These are phyloP conservation scores for Ajuga chamaepitys DNA, from an alignment of 257 asterid species.

Conservation along the genomic window DNA sequence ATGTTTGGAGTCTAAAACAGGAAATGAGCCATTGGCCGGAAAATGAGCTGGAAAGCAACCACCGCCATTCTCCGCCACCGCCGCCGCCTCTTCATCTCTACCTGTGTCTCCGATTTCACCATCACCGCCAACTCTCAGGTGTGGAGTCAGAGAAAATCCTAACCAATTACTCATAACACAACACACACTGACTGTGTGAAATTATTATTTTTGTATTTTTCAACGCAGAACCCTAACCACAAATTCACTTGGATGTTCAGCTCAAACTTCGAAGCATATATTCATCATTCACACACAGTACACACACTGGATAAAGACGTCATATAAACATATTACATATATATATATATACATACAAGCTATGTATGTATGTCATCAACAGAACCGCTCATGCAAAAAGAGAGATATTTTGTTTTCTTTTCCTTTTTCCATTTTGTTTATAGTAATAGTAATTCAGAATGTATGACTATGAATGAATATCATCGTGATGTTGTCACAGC, in stretches of 20 bases:
- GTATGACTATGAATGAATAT: slow-evolving; percentile 30
- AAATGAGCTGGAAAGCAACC: slow-evolving; percentile 8
- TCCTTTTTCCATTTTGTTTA: neutral
- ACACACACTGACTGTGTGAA: neutral
- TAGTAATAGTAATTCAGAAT: slow-evolving; percentile 16
- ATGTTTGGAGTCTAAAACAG: slow-evolving; percentile 22
- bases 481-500: slow-evolving; percentile 21
- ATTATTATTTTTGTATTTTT: neutral
- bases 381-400: slow-evolving; percentile 17
- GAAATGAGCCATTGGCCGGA: slow-evolving; percentile 25
- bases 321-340: neutral
- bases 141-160: slow-evolving; percentile 65
- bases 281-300: neutral
- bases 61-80: neutral
- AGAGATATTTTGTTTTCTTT: neutral
- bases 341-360: neutral
- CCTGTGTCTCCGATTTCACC: slow-evolving; percentile 20
- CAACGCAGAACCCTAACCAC: slow-evolving; percentile 13
- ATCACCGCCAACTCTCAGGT: slow-evolving; percentile 38
- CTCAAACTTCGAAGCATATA: slow-evolving; percentile 43
- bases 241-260: slow-evolving; percentile 27
- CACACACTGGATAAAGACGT: slow-evolving; percentile 5
- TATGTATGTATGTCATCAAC: slow-evolving; percentile 7
- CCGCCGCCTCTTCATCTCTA: slow-evolving; percentile 11
- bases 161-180: slow-evolving; percentile 56